Conservation (phyloP, 139 green algal species). For the Astrephomene gubernaculifera region DNA sequence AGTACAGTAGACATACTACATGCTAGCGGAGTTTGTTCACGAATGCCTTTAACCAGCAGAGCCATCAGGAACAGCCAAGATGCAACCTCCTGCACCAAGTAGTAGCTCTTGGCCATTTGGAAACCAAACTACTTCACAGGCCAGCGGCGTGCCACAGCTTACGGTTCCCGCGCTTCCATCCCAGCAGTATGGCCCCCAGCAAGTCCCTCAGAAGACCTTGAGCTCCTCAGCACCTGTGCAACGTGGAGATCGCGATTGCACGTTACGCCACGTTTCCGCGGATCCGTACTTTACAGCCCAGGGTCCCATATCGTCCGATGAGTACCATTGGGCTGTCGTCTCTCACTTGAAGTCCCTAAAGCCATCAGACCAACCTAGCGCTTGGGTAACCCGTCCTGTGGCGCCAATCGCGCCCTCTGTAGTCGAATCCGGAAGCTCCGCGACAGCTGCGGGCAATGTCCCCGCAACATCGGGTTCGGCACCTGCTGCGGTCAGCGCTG, state of each 20-base stretch:
- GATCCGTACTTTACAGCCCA: neutral
- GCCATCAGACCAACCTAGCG: neutral
- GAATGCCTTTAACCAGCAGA: neutral
- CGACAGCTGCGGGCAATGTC: no score
- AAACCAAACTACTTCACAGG: no score
- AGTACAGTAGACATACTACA: no score
- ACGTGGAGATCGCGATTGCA: neutral
- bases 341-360: neutral
- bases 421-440: no score
- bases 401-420: neutral
- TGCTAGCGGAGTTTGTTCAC: no score
- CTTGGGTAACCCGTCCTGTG: neutral
- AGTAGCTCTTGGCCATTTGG: neutral
- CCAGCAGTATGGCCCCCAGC: neutral
- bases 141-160: no score
- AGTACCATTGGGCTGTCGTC: neutral
- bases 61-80: neutral
- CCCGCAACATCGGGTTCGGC: no score
- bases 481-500: neutral
- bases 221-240: neutral
- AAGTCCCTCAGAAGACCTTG: neutral
- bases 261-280: neutral
- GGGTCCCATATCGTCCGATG: neutral
- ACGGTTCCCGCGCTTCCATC: constrained; percentile 8
- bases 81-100: neutral